A percentile compares a stretch with the other conserved stretches of the same genome.
These are phyloP conservation scores for Xylariales sp. DNA, from an alignment of 2,329 filamentous ascomycete genomes.

Conservation along the genomic window DNA sequence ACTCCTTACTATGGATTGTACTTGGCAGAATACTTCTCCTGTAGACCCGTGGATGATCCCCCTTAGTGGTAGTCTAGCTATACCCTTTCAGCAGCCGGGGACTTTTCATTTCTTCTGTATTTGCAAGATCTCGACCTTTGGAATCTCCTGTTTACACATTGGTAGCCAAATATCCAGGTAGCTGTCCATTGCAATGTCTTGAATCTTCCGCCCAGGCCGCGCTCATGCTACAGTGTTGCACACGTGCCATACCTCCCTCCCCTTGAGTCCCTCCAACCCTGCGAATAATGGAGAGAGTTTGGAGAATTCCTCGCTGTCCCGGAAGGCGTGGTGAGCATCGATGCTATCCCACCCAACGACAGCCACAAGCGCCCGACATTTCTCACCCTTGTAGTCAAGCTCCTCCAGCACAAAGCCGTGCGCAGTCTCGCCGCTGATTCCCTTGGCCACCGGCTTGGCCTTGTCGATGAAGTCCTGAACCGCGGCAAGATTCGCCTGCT, in stretches of 20 bases:
- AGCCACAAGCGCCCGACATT: slow-evolving; percentile 13
- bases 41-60: too few species aligned
- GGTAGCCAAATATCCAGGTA: too few species aligned
- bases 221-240: background rate
- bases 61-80: too few species aligned
- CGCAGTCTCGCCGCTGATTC: slow-evolving; percentile 13
- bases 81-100: too few species aligned
- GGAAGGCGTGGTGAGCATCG: slow-evolving; percentile 13
- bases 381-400: slow-evolving; percentile 13
- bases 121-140: too few species aligned
- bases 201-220: too few species aligned
- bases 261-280: slow-evolving; percentile 10
- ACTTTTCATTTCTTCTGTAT: too few species aligned
- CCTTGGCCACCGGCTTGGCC: slow-evolving; percentile 3
- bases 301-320: slow-evolving; percentile 14
- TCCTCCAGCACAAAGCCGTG: slow-evolving; percentile 18
- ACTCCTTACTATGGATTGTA: too few species aligned
- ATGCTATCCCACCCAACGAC: slow-evolving; percentile 18
- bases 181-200: too few species aligned
- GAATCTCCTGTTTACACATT: too few species aligned
- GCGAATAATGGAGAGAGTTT: slow-evolving; percentile 11
- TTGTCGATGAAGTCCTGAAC: slow-evolving; percentile 8
- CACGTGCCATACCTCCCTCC: slow-evolving; percentile 6
- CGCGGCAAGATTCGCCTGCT: background rate
- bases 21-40: too few species aligned